Evolutionary conservation across 495 filamentous ascomycete genomes (phyloP).

Genomic region (Penicillium canariense): DNA sequence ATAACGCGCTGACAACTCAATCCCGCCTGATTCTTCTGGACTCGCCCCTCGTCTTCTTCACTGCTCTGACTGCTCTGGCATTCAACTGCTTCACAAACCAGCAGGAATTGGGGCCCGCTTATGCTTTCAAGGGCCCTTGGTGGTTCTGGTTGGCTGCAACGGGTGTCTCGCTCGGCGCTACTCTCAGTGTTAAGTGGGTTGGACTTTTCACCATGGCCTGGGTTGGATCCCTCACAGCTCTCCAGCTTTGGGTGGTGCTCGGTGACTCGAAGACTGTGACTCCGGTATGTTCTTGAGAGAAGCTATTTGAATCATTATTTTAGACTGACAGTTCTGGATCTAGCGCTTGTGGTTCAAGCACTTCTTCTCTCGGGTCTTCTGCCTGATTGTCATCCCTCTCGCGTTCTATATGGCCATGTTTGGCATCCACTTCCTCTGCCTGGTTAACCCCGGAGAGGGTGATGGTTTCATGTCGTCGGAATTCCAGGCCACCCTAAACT

Average conservation of each 20-base stretch:
- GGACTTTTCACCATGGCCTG: constrained; percentile 98
- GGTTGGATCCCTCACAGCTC: constrained; percentile 86
- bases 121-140: constrained; percentile 86
- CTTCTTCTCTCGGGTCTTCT: constrained; percentile 86
- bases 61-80: constrained; percentile 83
- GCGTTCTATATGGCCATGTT: constrained; percentile 96
- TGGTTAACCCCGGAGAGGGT: constrained; percentile 92
- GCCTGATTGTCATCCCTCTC: constrained; percentile 84
- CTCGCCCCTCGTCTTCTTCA: constrained; percentile 90
- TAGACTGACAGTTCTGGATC: constrained; percentile 14
- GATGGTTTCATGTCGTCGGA: constrained; percentile 99
- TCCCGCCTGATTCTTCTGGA: constrained; percentile 94
- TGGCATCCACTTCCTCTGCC: constrained; percentile 88
- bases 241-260: constrained; percentile 92
- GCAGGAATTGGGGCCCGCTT: constrained; percentile 83
- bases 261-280: constrained; percentile 84
- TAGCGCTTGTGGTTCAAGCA: constrained; percentile 90
- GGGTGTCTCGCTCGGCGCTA: constrained; percentile 84
- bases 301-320: background rate
- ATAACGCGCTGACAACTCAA: constrained; percentile 93
- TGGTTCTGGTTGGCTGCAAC: constrained; percentile 96
- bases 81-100: constrained; percentile 96
- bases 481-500: constrained; percentile 96
- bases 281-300: constrained; percentile 46
- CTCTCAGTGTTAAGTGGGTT: constrained; percentile 97